These are phyloP conservation scores for Boletus tomentosulus DNA, from an alignment of 768 basidiomycete species.

Conservation along the genomic window DNA sequence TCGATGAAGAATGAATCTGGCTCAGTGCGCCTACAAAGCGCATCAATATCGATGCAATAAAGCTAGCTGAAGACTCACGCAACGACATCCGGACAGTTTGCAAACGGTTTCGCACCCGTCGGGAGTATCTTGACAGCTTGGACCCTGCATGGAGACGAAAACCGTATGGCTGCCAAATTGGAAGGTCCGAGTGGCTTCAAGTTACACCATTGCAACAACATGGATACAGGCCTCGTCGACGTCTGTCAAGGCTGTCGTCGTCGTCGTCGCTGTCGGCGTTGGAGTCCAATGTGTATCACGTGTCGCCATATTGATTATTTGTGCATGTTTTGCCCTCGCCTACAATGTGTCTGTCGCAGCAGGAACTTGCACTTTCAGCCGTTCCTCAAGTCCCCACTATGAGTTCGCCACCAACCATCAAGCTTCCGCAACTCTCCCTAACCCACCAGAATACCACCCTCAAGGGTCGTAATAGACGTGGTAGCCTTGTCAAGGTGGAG, in stretches of 20 bases:
- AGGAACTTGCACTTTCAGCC: background rate
- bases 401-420: conserved; percentile 52
- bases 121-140: conserved; percentile 67
- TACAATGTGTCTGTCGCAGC: background rate
- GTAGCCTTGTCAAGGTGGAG: conserved; percentile 82
- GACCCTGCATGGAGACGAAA: conserved; percentile 63
- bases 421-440: conserved; percentile 45
- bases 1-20: conserved; percentile 72
- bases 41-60: background rate
- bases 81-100: conserved; percentile 52
- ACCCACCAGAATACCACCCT: conserved; percentile 29
- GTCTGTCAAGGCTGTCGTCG: background rate
- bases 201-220: conserved; percentile 68
- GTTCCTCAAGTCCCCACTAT: conserved; percentile 26
- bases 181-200: conserved; percentile 55
- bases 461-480: conserved; percentile 54
- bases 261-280: background rate
- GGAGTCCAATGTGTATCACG: conserved; percentile 10
- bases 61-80: conserved; percentile 43
- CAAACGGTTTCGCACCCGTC: conserved; percentile 59
- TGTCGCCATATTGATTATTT: conserved; percentile 9
- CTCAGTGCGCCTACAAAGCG: conserved; percentile 52
- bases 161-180: conserved; percentile 67
- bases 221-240: background rate
- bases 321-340: conserved; percentile 6